Percentiles rank a stretch among this genome's conserved stretches.
These are phyloP conservation scores for Neurospora sp. DNA, from an alignment of 495 filamentous ascomycete genomes.

Conservation along the genomic window DNA sequence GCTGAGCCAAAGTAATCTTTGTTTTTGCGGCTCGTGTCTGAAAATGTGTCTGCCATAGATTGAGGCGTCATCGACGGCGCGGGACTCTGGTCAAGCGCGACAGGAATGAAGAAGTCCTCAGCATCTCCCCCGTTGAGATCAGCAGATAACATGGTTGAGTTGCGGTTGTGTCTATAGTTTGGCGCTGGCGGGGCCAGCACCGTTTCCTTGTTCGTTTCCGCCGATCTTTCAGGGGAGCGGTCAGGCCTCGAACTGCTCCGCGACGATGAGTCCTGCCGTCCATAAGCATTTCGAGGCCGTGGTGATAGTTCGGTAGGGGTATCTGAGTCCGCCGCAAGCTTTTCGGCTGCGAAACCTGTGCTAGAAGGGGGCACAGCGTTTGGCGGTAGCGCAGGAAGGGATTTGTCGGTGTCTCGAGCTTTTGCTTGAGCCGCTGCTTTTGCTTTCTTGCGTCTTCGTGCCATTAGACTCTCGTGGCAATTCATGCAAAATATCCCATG, in stretches of 20 bases:
- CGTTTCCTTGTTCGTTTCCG: constrained; percentile 36
- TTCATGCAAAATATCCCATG: constrained; percentile 99
- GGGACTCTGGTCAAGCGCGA: constrained; percentile 78
- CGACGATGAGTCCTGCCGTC: constrained; percentile 37
- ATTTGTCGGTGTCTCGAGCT: constrained; percentile 71
- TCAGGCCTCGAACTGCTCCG: constrained; percentile 39
- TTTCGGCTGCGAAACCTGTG: constrained; percentile 49
- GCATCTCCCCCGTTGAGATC: constrained; percentile 51
- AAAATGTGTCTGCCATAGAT: constrained; percentile 39
- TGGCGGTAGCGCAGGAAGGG: constrained; percentile 82
- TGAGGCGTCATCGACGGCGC: constrained; percentile 51
- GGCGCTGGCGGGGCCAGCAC: constrained; percentile 61
- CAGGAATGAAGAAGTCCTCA: constrained; percentile 79
- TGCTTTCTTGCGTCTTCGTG: constrained; percentile 80
- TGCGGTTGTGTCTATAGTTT: constrained; percentile 69
- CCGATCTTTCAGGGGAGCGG: constrained; percentile 37
- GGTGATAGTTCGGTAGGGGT: constrained; percentile 64
- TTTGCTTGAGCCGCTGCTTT: constrained; percentile 53
- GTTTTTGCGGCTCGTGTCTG: constrained; percentile 30
- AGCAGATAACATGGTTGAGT: constrained; percentile 54
- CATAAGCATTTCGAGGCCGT: constrained; percentile 44
- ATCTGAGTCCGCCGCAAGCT: constrained; percentile 69
- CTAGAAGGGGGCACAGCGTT: constrained; percentile 46
- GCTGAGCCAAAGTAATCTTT: constrained; percentile 45
- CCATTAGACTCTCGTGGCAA: constrained; percentile 98